Conservation (phyloP, 192 early-diverging fungal genomes). For the Linnemannia exigua region DNA sequence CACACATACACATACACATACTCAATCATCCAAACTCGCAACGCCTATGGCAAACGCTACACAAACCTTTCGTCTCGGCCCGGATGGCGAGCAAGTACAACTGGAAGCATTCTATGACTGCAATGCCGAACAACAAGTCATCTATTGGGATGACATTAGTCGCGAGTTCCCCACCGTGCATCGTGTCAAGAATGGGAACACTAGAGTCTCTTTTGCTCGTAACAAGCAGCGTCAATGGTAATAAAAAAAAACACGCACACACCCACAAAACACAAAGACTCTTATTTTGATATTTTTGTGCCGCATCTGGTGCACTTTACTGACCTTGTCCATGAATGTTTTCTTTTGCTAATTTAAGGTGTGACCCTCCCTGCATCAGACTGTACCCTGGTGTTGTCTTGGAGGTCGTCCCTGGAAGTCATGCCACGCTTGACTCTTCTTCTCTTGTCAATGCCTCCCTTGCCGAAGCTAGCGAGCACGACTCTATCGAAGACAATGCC, state of each 20-base stretch:
- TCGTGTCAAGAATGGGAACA: constrained; percentile 17
- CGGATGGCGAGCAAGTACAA: too few species aligned
- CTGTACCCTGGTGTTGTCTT: constrained; percentile 20
- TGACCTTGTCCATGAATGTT: too few species aligned
- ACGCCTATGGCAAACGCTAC: neutral
- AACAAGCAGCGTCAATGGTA: constrained; percentile 10
- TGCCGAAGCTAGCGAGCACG: too few species aligned
- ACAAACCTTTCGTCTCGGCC: too few species aligned
- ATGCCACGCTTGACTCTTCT: neutral
- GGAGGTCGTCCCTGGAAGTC: constrained; percentile 19
- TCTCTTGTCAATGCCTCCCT: too few species aligned
- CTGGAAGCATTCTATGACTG: too few species aligned
- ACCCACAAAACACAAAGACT: neutral
- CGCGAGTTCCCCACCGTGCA: constrained; percentile 13
- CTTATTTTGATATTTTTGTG: constrained; percentile 12
- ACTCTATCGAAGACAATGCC: neutral
- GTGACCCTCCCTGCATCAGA: constrained; percentile 24
- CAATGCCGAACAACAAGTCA: neutral
- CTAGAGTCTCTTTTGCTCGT: constrained; percentile 11
- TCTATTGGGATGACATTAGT: constrained; percentile 28
- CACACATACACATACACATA: too few species aligned
- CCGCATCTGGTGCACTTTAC: constrained; percentile 1
- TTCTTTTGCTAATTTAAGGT: too few species aligned
- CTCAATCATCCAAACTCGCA: too few species aligned
- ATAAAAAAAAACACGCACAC: neutral